Evolutionary conservation across 345 rosid genomes (phyloP).

Genomic region (Ceriops zippeliana): DNA sequence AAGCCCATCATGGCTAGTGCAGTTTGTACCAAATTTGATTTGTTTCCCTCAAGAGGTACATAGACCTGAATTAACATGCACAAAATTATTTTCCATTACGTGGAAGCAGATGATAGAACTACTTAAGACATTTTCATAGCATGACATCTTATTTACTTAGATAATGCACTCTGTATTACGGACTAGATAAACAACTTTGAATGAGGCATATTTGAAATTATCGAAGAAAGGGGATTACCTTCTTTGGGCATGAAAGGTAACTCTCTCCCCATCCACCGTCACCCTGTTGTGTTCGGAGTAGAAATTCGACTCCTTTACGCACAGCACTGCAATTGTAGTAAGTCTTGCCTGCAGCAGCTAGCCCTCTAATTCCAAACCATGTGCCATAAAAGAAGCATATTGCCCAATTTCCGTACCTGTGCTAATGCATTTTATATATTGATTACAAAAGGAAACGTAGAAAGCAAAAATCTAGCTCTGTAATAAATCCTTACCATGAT

Average conservation of each 20-base stretch:
- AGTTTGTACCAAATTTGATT: constrained; percentile 22
- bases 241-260: constrained; percentile 42
- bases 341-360: constrained; percentile 40
- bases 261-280: constrained; percentile 63
- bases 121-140: background rate
- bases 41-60: constrained; percentile 11
- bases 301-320: constrained; percentile 40
- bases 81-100: background rate
- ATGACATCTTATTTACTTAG: too few relatives aligned
- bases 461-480: background rate
- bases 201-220: background rate
- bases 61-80: constrained; percentile 4
- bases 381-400: constrained; percentile 45
- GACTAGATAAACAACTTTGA: too few relatives aligned
- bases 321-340: constrained; percentile 30
- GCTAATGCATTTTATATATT: background rate
- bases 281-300: constrained; percentile 31
- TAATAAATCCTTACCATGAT: constrained; percentile 18
- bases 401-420: constrained; percentile 55
- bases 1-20: constrained; percentile 25
- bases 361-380: constrained; percentile 42
- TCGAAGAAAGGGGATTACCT: constrained; percentile 25
- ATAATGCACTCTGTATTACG: too few relatives aligned
- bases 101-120: background rate
- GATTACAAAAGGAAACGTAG: too few relatives aligned